A percentile compares a stretch with the other conserved stretches of the same genome.
Evolutionary conservation across 108 stramenopile genomes (phyloP).

Genomic region (Nitzschia sp.): DNA sequence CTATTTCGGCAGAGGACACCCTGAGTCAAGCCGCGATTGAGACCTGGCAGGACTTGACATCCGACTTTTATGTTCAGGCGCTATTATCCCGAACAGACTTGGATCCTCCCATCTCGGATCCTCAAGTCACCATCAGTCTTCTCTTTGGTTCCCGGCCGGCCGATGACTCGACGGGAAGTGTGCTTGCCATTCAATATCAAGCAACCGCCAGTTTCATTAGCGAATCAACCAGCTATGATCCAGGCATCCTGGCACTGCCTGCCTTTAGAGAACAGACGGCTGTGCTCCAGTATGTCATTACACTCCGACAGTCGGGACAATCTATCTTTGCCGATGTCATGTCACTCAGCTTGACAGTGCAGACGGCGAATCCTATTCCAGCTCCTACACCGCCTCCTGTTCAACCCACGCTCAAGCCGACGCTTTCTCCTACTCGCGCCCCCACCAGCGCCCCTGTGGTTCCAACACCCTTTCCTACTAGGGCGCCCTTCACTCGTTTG

Average conservation of each 20-base stretch:
- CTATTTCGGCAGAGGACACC: neutral
- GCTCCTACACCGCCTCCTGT: conserved; percentile 4
- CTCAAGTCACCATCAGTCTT: conserved; percentile 2
- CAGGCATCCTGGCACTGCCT: conserved; percentile 2
- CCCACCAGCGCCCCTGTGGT: neutral
- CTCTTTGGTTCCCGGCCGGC: conserved; percentile 3
- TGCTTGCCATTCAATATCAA: conserved; percentile 6
- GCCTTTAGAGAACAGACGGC: conserved; percentile 9
- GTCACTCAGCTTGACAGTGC: neutral
- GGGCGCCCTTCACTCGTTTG: neutral
- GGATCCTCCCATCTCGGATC: conserved; percentile 9
- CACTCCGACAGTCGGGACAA: conserved; percentile 2
- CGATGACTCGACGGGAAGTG: neutral
- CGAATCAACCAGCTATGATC: conserved; percentile 12
- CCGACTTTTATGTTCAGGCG: conserved; percentile 2
- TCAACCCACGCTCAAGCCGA: neutral
- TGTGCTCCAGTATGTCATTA: neutral
- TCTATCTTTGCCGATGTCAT: conserved; percentile 5
- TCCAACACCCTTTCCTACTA: neutral
- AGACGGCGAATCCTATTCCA: neutral
- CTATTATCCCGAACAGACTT: conserved; percentile 1
- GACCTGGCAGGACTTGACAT: conserved; percentile 1
- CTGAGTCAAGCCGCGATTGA: neutral
- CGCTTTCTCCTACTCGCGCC: neutral
- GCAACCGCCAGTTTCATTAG: conserved; percentile 11